A percentile compares a stretch with the other conserved stretches of the same genome.
Evolutionary conservation across 2,329 filamentous ascomycete species (phyloP).

Genomic region (Curvularia eragrostidis): DNA sequence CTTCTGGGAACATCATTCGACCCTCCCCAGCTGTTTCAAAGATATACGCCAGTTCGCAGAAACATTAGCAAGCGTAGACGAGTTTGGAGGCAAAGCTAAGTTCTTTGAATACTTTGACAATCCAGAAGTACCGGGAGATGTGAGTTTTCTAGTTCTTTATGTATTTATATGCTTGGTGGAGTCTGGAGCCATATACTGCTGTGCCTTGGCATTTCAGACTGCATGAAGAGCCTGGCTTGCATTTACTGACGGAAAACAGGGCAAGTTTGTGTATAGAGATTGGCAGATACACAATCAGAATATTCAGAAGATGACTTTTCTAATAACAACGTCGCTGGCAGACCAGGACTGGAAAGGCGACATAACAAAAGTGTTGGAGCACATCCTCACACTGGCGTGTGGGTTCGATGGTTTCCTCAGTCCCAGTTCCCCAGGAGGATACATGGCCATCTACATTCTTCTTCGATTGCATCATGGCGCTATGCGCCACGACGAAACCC

Average conservation of each 20-base stretch:
- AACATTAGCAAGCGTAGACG: conserved; percentile 9
- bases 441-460: conserved; percentile 34
- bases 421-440: conserved; percentile 24
- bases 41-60: conserved; percentile 39
- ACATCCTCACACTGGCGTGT: neutral
- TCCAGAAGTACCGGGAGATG: neutral
- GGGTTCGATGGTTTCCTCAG: conserved; percentile 9
- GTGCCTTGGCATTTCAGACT: neutral
- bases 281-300: conserved; percentile 33
- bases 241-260: neutral
- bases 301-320: conserved; percentile 36
- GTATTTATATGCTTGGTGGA: neutral
- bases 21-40: conserved; percentile 34
- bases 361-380: neutral
- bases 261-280: neutral
- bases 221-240: no score
- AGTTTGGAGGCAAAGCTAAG: conserved; percentile 9
- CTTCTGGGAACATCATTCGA: conserved; percentile 33
- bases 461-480: conserved; percentile 28
- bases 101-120: conserved; percentile 14
- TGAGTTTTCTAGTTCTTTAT: neutral
- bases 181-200: neutral
- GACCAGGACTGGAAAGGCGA: neutral
- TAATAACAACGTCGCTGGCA: conserved; percentile 27
- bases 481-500: conserved; percentile 2